A percentile compares a stretch with the other conserved stretches of the same genome.
phyloP scores from a whole-genome alignment of 2,329 filamentous ascomycete genomes.

The Coniochaeta ligniaria region DNA sequence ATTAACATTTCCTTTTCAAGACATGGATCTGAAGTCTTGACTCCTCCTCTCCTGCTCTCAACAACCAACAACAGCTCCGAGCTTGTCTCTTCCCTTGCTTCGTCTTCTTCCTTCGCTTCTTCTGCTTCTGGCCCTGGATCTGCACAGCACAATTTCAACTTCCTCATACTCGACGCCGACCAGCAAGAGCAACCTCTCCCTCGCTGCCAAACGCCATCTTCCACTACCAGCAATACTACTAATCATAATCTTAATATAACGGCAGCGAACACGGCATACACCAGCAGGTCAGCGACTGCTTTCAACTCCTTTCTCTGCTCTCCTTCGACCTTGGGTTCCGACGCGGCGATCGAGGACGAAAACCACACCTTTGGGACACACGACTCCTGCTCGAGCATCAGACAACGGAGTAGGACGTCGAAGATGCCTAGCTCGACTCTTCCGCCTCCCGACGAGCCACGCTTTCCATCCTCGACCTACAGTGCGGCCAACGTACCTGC shows the following conservation, averaged over 20 bases:
- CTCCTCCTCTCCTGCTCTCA: neutral
- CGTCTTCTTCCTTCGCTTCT: neutral
- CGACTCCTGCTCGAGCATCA: neutral
- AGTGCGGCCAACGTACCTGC: constrained; percentile 3
- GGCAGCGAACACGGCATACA: neutral
- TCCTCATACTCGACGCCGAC: neutral
- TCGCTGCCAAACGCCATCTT: neutral
- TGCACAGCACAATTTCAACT: neutral
- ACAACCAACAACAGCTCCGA: neutral
- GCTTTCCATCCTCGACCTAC: constrained; percentile 1
- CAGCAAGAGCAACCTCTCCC: neutral
- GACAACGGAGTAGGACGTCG: neutral
- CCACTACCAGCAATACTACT: neutral
- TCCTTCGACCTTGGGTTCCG: neutral
- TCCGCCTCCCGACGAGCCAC: constrained; percentile 7
- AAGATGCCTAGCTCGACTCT: constrained; percentile 13
- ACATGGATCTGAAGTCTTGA: neutral
- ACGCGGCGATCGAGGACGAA: neutral
- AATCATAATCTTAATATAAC: neutral
- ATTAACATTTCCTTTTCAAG: neutral
- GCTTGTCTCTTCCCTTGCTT: neutral
- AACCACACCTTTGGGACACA: neutral
- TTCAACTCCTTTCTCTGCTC: neutral
- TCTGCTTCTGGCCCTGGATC: neutral
- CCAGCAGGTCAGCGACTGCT: neutral